A percentile compares a stretch with the other conserved stretches of the same genome.
Evolutionary conservation across 768 basidiomycete genomes (phyloP).

Genomic region (Lactarius quietus): DNA sequence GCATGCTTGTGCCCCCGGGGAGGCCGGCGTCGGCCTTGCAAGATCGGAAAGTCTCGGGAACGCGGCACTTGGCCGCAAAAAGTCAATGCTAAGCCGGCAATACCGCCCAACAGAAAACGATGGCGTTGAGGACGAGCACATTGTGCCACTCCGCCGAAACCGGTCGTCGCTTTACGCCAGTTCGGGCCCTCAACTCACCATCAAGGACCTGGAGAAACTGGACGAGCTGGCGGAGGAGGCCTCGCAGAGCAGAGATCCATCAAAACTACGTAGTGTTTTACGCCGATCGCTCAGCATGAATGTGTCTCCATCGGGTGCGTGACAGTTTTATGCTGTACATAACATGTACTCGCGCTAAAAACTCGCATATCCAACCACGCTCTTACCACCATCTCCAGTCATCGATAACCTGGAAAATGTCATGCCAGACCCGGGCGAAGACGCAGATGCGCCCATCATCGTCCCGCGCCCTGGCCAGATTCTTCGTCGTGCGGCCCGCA

Average conservation of each 20-base stretch:
- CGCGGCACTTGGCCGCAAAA: slow-evolving; percentile 67
- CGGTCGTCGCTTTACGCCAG: slow-evolving; percentile 64
- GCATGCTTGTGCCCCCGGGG: slow-evolving; percentile 63
- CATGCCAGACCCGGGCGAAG: slow-evolving; percentile 65
- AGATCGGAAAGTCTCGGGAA: slow-evolving; percentile 47
- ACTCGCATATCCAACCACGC: background rate
- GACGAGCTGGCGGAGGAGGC: slow-evolving; percentile 93
- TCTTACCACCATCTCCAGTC: slow-evolving; percentile 37
- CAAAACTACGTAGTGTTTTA: slow-evolving; percentile 71
- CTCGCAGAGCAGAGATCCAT: slow-evolving; percentile 75
- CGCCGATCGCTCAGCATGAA: slow-evolving; percentile 88
- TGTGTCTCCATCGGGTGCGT: slow-evolving; percentile 78
- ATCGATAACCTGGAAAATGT: slow-evolving; percentile 61
- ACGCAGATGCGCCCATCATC: slow-evolving; percentile 88
- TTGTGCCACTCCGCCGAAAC: slow-evolving; percentile 66
- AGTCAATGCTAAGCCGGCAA: slow-evolving; percentile 92
- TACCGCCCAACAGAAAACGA: slow-evolving; percentile 82
- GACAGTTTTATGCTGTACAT: background rate
- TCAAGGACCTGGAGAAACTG: slow-evolving; percentile 89
- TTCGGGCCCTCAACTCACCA: slow-evolving; percentile 81
- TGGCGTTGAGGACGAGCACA: slow-evolving; percentile 57
- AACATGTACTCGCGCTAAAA: background rate
- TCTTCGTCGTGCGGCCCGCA: slow-evolving; percentile 86
- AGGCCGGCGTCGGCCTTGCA: slow-evolving; percentile 39
- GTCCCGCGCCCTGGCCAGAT: slow-evolving; percentile 85